Evolutionary conservation across 495 filamentous ascomycete genomes (phyloP), one percentile per base, ranked within the genome.

Genomic region (Bacidia gigantensis): DNA sequence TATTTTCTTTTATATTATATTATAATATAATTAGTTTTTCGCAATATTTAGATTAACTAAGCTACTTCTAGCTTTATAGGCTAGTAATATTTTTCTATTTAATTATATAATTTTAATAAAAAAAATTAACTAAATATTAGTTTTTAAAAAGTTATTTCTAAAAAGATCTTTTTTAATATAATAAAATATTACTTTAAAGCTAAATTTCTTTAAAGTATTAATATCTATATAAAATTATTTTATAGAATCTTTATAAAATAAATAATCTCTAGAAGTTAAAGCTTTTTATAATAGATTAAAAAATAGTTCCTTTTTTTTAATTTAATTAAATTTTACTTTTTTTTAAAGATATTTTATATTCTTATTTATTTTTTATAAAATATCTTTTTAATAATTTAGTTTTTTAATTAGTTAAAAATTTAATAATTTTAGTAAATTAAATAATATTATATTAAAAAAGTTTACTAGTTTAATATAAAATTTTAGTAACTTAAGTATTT

Each of bases 91-190:
- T 44, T 44, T 44, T 44, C 20, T 9, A 17, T 17, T 9, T 44
- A 9, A 44, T 44, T 49, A 29, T 26, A 14, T 26, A 7, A 3
- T 3, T 49, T 49, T 49, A 49, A 49, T 26, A 49, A 3, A n/a
- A 26, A 49, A 32, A 2, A 49, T 49, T 29, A 49, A n/a, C 5
- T 49, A 35, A 49, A 49, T 17, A 29, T n/a, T 48, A n/a, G 22
- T 7, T 23, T 48, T n/a, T 5, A 48, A 25, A 25, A 48, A 48
- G 10, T 48, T 25, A 48, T 48, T 25, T 5, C 9, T 40, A 7
- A 12, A 12, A 20, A 22, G 26, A 35, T 18, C 14, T 21, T n/a
- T 10, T 10, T 26, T 49, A 14, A 49, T 2, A 35, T 49, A 38
- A 1, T 1, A 49, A 18, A 21, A 1, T 38, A 17, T 32, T 29